Evolutionary conservation across 805 yeast species (phyloP), one percentile per base, ranked within the genome.

Genomic region (Wickerhamiella vanderwaltii): DNA sequence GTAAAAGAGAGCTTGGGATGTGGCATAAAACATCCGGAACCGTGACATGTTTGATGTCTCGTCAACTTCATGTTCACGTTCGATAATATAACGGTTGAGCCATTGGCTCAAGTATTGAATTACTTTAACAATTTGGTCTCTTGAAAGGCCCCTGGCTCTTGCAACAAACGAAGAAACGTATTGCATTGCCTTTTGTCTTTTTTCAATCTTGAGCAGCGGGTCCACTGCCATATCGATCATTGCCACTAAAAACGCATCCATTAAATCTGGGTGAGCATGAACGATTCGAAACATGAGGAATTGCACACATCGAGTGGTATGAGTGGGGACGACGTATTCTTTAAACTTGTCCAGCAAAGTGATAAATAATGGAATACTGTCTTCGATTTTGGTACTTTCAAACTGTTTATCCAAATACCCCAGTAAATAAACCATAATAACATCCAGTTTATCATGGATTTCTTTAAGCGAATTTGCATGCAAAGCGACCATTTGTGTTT

Each of bases 131-230:
- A 91, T 69, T 60, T 88, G 96, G 29, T 73, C 68, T 40, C 73
- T 72, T 1, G 82, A 66, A 22, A 88, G 65, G 31, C 73, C 72
- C 48, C 76, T 75, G 9, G 94, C 94, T 43, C 98, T 71, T 1
- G 97, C 91, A 45, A 88, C 74, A 55, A 77, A 88, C 2, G 95
- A 84, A 1, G 95, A 78, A 43, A 88, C 69, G 57, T 91, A 88
- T 60, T 91, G 97, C 71, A 87, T 72, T 2, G 95, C 81, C 64
- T 87, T 87, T 49, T 85, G 75, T 51, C 94, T 72, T 49, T 76
- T 79, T 43, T 83, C 88, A 28, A 76, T 63, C 19, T 75, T 71
- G 57, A 81, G 86, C 33, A 67, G 65, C 7, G 77, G 70, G 39
- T 77, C 72, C 57, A 91, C 79, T 2, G 94, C 84, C 29, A 80